phyloP scores from a whole-genome alignment of 352 stramenopile genomes.

The Nothophytophthora sp. region DNA sequence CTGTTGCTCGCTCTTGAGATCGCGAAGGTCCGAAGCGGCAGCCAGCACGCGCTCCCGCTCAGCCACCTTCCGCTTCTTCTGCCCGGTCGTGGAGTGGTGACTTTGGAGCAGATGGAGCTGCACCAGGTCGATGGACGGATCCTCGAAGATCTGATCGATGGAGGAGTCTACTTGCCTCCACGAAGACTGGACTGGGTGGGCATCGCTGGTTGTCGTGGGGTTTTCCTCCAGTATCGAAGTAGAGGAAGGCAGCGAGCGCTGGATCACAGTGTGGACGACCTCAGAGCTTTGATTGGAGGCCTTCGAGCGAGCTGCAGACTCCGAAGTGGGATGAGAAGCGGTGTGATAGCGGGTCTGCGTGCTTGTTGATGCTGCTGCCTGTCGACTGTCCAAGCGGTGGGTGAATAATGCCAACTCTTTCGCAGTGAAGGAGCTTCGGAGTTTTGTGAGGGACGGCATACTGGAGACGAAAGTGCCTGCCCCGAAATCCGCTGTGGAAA shows the following conservation, averaged over 20 bases:
- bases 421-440: constrained; percentile 27
- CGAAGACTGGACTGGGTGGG: constrained; percentile 3
- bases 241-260: constrained; percentile 5
- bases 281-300: no score
- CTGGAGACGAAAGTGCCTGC: constrained; percentile 16
- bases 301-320: not conserved
- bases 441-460: constrained; percentile 22
- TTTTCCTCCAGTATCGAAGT: not conserved
- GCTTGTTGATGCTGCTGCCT: not conserved
- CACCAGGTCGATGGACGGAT: constrained; percentile 51
- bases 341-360: constrained; percentile 14
- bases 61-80: constrained; percentile 41
- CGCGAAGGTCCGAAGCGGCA: constrained; percentile 45
- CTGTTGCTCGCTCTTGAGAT: constrained; percentile 28
- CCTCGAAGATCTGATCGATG: constrained; percentile 63
- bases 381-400: constrained; percentile 4
- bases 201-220: not conserved
- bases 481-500: not conserved
- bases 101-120: constrained; percentile 44
- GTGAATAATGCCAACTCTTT: constrained; percentile 27
- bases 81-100: constrained; percentile 11
- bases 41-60: constrained; percentile 44
- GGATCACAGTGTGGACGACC: not conserved
- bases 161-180: constrained; percentile 49
- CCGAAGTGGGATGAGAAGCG: constrained; percentile 16